Evolutionary conservation across 139 green algal species (phyloP).

Genomic region (Spirogloea muscicola): DNA sequence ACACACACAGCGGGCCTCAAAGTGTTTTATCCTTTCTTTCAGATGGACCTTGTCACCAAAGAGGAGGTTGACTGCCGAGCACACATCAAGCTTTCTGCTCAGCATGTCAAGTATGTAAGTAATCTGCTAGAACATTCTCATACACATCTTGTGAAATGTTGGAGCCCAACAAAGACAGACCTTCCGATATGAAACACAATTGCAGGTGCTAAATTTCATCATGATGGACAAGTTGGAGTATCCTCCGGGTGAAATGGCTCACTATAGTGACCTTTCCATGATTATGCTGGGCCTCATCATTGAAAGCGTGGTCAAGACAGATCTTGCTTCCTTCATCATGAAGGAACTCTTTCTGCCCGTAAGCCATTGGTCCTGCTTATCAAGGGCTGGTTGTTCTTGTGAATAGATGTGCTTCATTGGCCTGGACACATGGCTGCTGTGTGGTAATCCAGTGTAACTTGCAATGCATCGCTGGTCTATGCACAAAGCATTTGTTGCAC

Average conservation of each 20-base stretch:
- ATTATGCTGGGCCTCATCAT: slow-evolving; percentile 48
- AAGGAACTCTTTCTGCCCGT: slow-evolving; percentile 35
- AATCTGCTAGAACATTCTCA: background rate
- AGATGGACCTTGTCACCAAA: slow-evolving; percentile 36
- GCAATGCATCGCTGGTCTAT: too few species aligned
- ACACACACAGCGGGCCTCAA: slow-evolving; percentile 50
- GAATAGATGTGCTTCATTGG: too few species aligned
- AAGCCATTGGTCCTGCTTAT: too few species aligned
- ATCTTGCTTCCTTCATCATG: slow-evolving; percentile 36
- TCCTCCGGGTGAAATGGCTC: background rate
- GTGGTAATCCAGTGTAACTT: too few species aligned
- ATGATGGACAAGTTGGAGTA: slow-evolving; percentile 44
- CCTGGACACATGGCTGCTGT: too few species aligned
- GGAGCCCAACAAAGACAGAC: background rate
- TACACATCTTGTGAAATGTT: background rate
- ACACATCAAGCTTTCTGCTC: background rate
- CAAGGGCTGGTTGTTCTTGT: too few species aligned
- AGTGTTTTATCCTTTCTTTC: slow-evolving; percentile 52
- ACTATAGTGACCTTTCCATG: slow-evolving; percentile 57
- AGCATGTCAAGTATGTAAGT: background rate
- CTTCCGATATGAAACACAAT: background rate
- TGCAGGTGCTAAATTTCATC: slow-evolving; percentile 45
- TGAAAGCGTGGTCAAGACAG: slow-evolving; percentile 23
- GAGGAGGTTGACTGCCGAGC: slow-evolving; percentile 11
- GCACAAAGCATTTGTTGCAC: too few species aligned